Evolutionary conservation across 768 basidiomycete species (phyloP).

Genomic region (Suillus bovinus): DNA sequence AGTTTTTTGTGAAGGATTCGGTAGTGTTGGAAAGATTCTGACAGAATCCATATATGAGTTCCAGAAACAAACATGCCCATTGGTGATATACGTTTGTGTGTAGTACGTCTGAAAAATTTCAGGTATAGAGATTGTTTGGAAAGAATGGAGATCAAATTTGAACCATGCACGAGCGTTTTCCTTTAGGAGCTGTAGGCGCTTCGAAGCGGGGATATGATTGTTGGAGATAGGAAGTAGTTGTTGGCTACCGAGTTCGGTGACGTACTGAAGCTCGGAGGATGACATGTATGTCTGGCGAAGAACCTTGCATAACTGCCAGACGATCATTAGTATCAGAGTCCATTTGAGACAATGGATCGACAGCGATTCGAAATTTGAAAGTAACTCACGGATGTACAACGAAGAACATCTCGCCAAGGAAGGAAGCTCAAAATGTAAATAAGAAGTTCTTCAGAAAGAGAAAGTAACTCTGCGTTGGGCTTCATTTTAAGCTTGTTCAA

Average conservation of each 20-base stretch:
- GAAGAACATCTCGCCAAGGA: conserved; percentile 1
- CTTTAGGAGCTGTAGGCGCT: neutral
- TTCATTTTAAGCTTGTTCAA: neutral
- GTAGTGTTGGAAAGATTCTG: neutral
- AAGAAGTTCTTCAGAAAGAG: neutral
- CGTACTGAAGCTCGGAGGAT: conserved; percentile 2
- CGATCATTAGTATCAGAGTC: neutral
- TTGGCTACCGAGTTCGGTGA: conserved; percentile 4
- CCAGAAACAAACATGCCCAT: neutral
- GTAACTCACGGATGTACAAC: conserved; percentile 1
- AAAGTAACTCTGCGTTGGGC: neutral
- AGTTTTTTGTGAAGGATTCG: neutral
- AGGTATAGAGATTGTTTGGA: neutral
- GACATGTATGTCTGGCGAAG: neutral
- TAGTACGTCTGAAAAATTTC: neutral
- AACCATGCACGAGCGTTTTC: neutral
- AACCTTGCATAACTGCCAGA: neutral
- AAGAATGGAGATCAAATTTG: neutral
- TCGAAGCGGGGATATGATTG: neutral
- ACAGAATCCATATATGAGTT: neutral
- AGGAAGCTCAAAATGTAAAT: neutral
- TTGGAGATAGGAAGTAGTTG: neutral
- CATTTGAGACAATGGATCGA: neutral
- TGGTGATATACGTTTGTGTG: neutral
- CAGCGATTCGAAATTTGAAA: neutral